These are phyloP conservation scores for Phytophthora macrochlamydospora DNA, from an alignment of 352 stramenopile species.

Conservation along the genomic window DNA sequence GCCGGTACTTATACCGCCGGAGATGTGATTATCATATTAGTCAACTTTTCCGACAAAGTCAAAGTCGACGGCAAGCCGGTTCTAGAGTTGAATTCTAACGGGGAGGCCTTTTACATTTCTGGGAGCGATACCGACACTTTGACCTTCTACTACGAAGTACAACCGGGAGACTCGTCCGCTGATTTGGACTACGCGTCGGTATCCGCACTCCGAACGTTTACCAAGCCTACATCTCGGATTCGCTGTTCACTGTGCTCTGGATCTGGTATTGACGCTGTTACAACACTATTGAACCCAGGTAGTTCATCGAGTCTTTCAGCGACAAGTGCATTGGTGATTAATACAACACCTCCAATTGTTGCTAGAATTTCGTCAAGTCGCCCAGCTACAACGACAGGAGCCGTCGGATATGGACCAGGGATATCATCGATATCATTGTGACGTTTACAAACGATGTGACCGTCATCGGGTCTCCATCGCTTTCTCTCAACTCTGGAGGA, in stretches of 20 bases:
- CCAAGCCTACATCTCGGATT: constrained; percentile 26
- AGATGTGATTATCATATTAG: constrained; percentile 60
- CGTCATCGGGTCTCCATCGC: constrained; percentile 44
- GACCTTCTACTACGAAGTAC: constrained; percentile 73
- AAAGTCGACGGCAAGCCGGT: constrained; percentile 52
- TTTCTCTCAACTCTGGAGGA: constrained; percentile 58
- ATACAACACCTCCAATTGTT: constrained; percentile 45
- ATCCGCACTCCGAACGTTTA: constrained; percentile 42
- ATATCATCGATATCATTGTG: constrained; percentile 73
- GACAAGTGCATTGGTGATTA: constrained; percentile 39
- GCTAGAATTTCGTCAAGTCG: constrained; percentile 52
- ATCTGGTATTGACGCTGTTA: constrained; percentile 37
- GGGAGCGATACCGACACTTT: constrained; percentile 53
- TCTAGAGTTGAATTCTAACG: constrained; percentile 75
- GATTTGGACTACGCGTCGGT: constrained; percentile 64
- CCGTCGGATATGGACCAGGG: constrained; percentile 58
- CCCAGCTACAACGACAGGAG: constrained; percentile 30
- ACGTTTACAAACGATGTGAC: constrained; percentile 63
- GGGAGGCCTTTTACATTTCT: constrained; percentile 50
- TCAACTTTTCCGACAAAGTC: constrained; percentile 59
- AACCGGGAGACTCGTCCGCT: constrained; percentile 37
- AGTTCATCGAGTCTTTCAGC: constrained; percentile 38
- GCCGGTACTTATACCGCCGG: constrained; percentile 66
- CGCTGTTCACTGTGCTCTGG: constrained; percentile 24
- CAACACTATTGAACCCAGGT: constrained; percentile 38